Base-by-base conservation (phyloP, 192 early-diverging fungal species). In the Ambispora gerdemannii region DNA sequence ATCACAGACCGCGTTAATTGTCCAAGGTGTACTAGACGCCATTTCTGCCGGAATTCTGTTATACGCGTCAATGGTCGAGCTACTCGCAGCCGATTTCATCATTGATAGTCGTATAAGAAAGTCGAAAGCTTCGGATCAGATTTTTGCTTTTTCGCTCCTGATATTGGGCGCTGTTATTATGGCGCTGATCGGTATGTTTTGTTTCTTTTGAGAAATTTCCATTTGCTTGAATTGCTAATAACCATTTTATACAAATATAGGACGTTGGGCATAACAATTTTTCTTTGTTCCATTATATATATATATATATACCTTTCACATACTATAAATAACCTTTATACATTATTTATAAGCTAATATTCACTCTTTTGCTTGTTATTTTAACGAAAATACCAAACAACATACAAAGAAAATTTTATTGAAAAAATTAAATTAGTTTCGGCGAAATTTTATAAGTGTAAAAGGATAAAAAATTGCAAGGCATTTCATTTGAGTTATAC, bases 1-100 rank as follows among this genome's bases (percentile, higher is more conserved):
- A 10, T 83, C 84, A 0, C 63, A 76, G 0, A 66, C 78, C 0
- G 74, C 87, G 3, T 75, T 94, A 25, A 55, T 92, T 17, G 73
- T 86, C 11, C 86, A 91, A 73, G 95, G 92, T 3, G 81, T 93
- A 20, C 78, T 96, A 19, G 91, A 96, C 58, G 77, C 89, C 2
- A 36, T 93, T 31, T 91, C 90, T 2, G 89, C 92, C 0, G 93
- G 93, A 13, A 93, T 95, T 27, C 73, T 96, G 25, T 72, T 94
- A 15, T 94, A 95, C 76, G 89, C 83, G 53, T 85, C 90, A 1
- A 77, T 91, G 38, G 87, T 88, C 25, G 87, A 92, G 52, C 73
- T 95, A 55, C 87, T 95, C 64, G 81, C 85, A 4, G 77, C 82
- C 24, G 91, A 94, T 69, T 82, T 94, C 65, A 84, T 84, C 4